Evolutionary conservation across 2,329 filamentous ascomycete species (phyloP).

Genomic region (Paecilomyces formosus): DNA sequence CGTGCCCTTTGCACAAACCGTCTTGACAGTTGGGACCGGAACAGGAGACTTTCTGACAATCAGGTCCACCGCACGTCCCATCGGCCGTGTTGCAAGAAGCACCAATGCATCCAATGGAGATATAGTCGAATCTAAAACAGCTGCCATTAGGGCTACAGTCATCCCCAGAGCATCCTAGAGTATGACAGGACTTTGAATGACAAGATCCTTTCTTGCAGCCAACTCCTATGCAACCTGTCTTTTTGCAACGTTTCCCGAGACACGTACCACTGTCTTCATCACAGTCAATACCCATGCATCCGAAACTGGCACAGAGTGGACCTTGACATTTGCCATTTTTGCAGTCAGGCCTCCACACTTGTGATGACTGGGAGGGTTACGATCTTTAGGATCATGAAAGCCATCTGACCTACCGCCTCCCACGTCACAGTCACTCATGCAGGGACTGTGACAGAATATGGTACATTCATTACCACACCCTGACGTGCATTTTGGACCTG

Average conservation of each 20-base stretch:
- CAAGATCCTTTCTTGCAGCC: not conserved
- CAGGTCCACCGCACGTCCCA: not conserved
- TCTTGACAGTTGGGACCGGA: not conserved
- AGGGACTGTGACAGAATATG: not conserved
- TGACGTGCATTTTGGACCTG: not conserved
- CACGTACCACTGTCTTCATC: not conserved
- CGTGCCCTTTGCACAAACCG: not conserved
- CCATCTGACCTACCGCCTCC: not conserved
- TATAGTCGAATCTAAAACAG: not conserved
- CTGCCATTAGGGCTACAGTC: not conserved
- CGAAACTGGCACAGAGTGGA: not conserved
- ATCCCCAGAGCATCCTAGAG: not conserved
- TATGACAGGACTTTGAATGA: not conserved
- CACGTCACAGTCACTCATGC: not conserved
- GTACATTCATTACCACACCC: not conserved
- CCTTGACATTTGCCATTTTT: not conserved
- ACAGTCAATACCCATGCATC: not conserved
- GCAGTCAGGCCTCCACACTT: not conserved
- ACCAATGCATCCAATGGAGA: not conserved
- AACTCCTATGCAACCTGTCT: not conserved
- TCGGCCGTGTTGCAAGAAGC: not conserved
- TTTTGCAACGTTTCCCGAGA: not conserved
- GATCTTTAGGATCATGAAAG: not conserved
- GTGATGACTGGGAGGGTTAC: not conserved
- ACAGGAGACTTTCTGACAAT: not conserved